Evolutionary conservation across 306 rosid species (phyloP), one percentile per base, ranked within the genome.

Genomic region (peach (Prunus persica)): DNA sequence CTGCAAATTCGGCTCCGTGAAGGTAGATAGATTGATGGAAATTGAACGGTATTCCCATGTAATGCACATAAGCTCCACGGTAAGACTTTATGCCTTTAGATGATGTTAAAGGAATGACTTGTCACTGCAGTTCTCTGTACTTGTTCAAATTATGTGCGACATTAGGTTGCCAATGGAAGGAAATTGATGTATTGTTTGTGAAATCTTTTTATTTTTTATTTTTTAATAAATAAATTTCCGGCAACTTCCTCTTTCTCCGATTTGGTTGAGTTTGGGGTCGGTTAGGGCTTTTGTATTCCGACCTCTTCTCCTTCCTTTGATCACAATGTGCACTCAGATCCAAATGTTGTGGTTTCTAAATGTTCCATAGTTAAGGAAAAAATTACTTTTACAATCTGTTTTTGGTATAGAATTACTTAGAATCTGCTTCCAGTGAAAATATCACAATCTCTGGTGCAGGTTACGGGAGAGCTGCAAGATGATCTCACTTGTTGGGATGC

Each of bases 11-110:
- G 93, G 98, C 50, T 87, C 96, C 0, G 97, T 93, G 51, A 88
- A 88, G 54, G 98, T 93, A 64, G 97, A 93, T 71, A 81, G 76
- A 82, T 87, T 91, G 27, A 93, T 93, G 98, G 71, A 89, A 18
- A 38, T 93, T 0, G 97, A 93, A 76, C 82, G 91, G 11, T 91
- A 93, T 81, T 93, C 97, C 47, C 97, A 91, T 72, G 98, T 93
- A 30, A 93, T 93, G 98, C 98, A 93, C 82, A 93, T 91, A 69
- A 93, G 98, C 88, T 93, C 98, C 51, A 91, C 98, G 79, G 98
- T 91, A 60, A 81, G 87, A 78, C 72, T 41, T 46, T 41, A 50
- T 30, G 8, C 43, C 43, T 34, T 34, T 34, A 34, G 41, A 6
- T 34, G 41, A 34, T 34, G 41, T 34, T 34, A 6, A 34, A 6